Evolutionary conservation across 352 stramenopile genomes (phyloP), one percentile per base, ranked within the genome.

Genomic region (Pythium sp.): DNA sequence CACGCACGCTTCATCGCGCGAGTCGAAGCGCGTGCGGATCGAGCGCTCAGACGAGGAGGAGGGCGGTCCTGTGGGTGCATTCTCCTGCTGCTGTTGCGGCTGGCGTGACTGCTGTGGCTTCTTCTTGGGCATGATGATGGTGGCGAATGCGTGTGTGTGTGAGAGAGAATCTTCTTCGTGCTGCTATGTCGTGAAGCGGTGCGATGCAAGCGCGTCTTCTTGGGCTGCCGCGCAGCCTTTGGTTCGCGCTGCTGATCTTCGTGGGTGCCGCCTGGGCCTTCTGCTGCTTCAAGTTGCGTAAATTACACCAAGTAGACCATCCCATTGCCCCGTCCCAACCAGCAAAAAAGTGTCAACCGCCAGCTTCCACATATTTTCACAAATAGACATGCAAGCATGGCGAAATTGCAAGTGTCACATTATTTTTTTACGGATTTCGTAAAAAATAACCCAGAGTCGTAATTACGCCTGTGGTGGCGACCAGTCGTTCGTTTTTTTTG

Each of bases 11-110:
- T 89, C 83, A 56, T 93, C 83, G 9, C 62, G 68, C 57, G 79
- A 87, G 67, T 90, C 77, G 65, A 93, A 93, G 69, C 70, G 73
- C 64, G 85, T 91, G 68, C 85, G 81, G 69, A 91, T 79, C 60
- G 59, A 62, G 32, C 62, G 77, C 54, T 66, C 53, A 30, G 56
- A 57, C 14, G 30, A 54, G 22, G 49, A 54, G 15, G 60, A 34
- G 20, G 56, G 41, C 30, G 43, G 26, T 14, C 24, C 41, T 18
- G 46, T 15, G 7, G 9, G n/a, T 6, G 65, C 47, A 18, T 46
- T 24, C 38, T 58, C 55, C 11, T 34, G 22, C 15, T 28, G 51
- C 22, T 22, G 28, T 22, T 22, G 53, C 24, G 56, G 24, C 41
- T 57, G 43, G 18, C 30, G 36, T 38, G 32, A 14, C 12, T 20